Evolutionary conservation across 1,139 yeast genomes (phyloP), one percentile per base, ranked within the genome.

Genomic region (Saccharomycopsis crataegensis): DNA sequence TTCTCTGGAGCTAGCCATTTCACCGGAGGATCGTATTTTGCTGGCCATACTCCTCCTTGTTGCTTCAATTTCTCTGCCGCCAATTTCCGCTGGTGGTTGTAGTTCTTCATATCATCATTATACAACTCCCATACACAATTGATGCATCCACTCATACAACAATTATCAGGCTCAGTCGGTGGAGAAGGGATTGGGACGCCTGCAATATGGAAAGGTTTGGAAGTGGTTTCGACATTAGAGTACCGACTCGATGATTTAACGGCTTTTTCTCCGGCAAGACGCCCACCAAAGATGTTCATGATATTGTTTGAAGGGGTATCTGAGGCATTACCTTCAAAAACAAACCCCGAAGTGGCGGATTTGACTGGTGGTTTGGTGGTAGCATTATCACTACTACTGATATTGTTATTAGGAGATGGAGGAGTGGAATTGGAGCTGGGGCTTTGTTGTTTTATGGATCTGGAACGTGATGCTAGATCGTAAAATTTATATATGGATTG

Each of bases 111-210:
- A 65, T 93, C 98, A 53, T 91, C 97, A 61, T 86, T 83, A 67
- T 80, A 93, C 55, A 87, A 71, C 62, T 91, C 97, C 98, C 98
- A 93, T 1, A 93, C 98, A 68, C 99, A 93, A 67, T 91, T 88
- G 43, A 89, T 82, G 67, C 99, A 93, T 1, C 99, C 99, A 59
- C 95, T 84, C 96, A 90, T 90, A 67, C 99, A 93, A 67, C 99
- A 93, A 67, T 91, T 90, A 62, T 90, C 96, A 2, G 98, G 98
- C 62, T 89, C 96, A 6, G 72, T 74, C 1, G 99, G 99, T 9
- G 3, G 16, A 16, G 78, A 80, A 2, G 96, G 96, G 0, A 93
- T 96, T 3, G 66, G 67, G 0, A 91, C 71, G 0, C 97, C 97
- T 0, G 82, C 91, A 6, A 91, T 80, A 2, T 62, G 61, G 43